Evolutionary conservation across 2,329 filamentous ascomycete genomes (phyloP).

Genomic region (Ambrosiella xylebori): DNA sequence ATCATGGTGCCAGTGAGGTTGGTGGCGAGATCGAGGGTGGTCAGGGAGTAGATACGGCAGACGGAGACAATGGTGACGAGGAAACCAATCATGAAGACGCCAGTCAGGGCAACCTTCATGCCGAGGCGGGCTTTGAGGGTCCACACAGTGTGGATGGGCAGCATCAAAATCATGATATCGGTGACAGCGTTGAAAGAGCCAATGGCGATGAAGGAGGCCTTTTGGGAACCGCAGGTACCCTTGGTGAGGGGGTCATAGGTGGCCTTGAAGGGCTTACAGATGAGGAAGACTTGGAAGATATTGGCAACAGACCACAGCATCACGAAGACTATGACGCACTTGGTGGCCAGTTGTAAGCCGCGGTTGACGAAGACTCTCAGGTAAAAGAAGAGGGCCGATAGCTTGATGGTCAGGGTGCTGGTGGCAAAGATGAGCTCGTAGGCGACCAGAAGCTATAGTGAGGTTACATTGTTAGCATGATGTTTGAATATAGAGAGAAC

Average conservation of each 20-base stretch:
- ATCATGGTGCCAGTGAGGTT: slow-evolving; percentile 16
- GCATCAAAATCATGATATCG: slow-evolving; percentile 22
- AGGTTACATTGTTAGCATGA: slow-evolving; percentile 3
- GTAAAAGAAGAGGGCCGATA: slow-evolving; percentile 27
- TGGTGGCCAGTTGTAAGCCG: slow-evolving; percentile 18
- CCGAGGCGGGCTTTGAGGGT: slow-evolving; percentile 19
- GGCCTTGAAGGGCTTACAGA: slow-evolving; percentile 17
- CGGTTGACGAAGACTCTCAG: slow-evolving; percentile 24
- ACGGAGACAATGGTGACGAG: slow-evolving; percentile 16
- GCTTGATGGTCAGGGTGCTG: slow-evolving; percentile 20
- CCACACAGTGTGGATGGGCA: slow-evolving; percentile 23
- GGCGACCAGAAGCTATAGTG: slow-evolving; percentile 20
- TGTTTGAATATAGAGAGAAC: background rate
- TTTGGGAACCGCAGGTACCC: slow-evolving; percentile 22
- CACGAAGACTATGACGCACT: slow-evolving; percentile 18
- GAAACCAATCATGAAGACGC: slow-evolving; percentile 19
- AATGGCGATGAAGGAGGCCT: slow-evolving; percentile 23
- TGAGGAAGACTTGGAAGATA: slow-evolving; percentile 17
- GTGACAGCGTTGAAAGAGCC: slow-evolving; percentile 24
- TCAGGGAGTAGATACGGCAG: slow-evolving; percentile 16
- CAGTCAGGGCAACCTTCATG: slow-evolving; percentile 18
- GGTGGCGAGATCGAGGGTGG: slow-evolving; percentile 16
- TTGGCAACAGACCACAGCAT: slow-evolving; percentile 17
- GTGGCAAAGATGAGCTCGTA: slow-evolving; percentile 22
- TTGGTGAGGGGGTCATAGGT: slow-evolving; percentile 16